Conservation (phyloP, 257 asterid genomes). For the Gentiana dahurica region DNA sequence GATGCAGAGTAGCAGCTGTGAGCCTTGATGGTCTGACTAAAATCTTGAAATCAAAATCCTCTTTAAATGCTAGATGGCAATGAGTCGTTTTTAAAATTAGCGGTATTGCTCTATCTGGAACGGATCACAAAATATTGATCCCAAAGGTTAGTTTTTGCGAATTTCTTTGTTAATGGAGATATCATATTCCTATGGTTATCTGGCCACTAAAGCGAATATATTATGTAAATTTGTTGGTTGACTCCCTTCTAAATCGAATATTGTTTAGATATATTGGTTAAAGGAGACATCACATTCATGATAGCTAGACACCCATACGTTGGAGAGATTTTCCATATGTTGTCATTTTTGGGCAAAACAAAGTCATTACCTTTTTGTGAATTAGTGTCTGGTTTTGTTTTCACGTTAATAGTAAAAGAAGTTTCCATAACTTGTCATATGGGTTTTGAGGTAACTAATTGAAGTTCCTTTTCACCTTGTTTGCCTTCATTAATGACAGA, state of each 20-base stretch:
- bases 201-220: no score
- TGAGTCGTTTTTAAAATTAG: constrained; percentile 88
- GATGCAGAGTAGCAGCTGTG: constrained; percentile 33
- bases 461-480: neutral
- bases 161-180: no score
- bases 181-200: no score
- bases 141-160: constrained; percentile 51
- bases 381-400: constrained; percentile 36
- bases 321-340: neutral
- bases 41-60: constrained; percentile 42
- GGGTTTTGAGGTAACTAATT: constrained; percentile 55
- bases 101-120: constrained; percentile 81
- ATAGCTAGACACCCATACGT: neutral
- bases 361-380: neutral
- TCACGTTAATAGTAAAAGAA: constrained; percentile 81
- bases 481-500: no score
- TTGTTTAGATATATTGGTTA: no score
- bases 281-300: no score
- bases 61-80: constrained; percentile 63
- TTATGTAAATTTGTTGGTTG: no score
- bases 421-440: constrained; percentile 73
- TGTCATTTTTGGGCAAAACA: neutral
- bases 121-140: constrained; percentile 71
- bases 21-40: constrained; percentile 45
- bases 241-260: no score